Base-by-base conservation (phyloP, 257 asterid species). In the Solanum appendiculatum region DNA sequence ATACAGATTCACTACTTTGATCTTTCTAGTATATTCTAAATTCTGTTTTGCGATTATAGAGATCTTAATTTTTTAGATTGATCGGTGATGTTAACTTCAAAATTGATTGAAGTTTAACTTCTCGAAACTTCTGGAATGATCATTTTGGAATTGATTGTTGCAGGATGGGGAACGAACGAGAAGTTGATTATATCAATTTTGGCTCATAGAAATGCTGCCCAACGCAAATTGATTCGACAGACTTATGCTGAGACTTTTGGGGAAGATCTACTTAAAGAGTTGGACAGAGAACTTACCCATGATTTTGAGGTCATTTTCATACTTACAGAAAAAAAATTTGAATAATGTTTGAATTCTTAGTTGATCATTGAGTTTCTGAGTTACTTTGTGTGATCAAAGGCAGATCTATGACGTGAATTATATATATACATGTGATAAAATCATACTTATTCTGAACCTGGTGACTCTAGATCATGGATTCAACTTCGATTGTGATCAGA, bases 111-210 rank as follows among this genome's bases (percentile, higher is more conserved):
- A 64, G 72, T 64, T 63, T 0, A 25, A 54, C 63, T n/a, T n/a
- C n/a, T n/a, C n/a, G n/a, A n/a, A n/a, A n/a, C n/a, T 54, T 54
- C n/a, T 54, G 63, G 63, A 54, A 54, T 54, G 63, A 64, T 25
- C 87, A 72, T 75, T 82, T 74, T 40, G 31, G 39, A 31, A 16
- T 12, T 75, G 13, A 34, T 5, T 44, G 86, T 89, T 85, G 86
- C 89, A 96, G 98, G 99, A 90, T 96, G 98, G 99, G 99, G 99
- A 87, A 96, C 98, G 18, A 96, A 96, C 11, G 99, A 96, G 94
- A 92, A 82, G 78, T 94, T 95, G 98, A 94, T 95, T 93, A 93
- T 96, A 85, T 93, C 96, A 8, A 95, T 96, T 87, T 92, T 95
- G 94, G 98, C 91, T 83, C 98, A 94, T 86, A 92, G 99, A 89